These are phyloP conservation scores for Prunus yedoensis DNA, from an alignment of 331 rosid genomes.

Conservation along the genomic window DNA sequence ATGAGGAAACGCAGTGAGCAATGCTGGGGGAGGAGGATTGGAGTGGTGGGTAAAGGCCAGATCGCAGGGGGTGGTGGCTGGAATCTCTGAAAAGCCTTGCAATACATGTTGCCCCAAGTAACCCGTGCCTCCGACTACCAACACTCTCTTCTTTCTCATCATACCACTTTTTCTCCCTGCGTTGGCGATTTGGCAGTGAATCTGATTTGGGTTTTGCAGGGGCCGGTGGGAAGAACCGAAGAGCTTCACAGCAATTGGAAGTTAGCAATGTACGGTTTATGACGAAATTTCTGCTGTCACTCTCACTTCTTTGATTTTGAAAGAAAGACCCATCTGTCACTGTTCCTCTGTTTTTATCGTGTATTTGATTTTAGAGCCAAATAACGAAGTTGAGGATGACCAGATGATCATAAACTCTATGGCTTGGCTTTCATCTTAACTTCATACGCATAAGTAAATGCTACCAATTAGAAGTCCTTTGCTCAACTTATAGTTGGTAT, in stretches of 20 bases:
- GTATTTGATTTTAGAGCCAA: not conserved
- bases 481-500: no score
- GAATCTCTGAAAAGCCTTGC: slow-evolving; percentile 42
- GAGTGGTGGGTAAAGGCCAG: slow-evolving; percentile 72
- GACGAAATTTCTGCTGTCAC: slow-evolving; percentile 10
- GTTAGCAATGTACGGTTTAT: not conserved
- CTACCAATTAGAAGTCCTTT: no score
- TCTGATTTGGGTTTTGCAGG: slow-evolving; percentile 11
- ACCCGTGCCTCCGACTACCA: slow-evolving; percentile 89
- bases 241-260: not conserved
- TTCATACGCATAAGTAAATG: no score
- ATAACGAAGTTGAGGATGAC: not conserved
- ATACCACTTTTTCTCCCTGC: not conserved
- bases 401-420: no score
- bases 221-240: not conserved
- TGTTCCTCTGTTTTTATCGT: not conserved
- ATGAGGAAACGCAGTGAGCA: slow-evolving; percentile 50
- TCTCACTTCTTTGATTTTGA: not conserved
- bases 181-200: slow-evolving; percentile 2
- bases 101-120: slow-evolving; percentile 87
- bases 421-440: no score
- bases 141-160: slow-evolving; percentile 55
- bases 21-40: slow-evolving; percentile 46
- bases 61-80: slow-evolving; percentile 33
- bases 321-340: not conserved